Percentiles rank a stretch among this genome's conserved stretches.
Evolutionary conservation across 2,329 filamentous ascomycete species (phyloP).

Genomic region (Fusarium sp.): DNA sequence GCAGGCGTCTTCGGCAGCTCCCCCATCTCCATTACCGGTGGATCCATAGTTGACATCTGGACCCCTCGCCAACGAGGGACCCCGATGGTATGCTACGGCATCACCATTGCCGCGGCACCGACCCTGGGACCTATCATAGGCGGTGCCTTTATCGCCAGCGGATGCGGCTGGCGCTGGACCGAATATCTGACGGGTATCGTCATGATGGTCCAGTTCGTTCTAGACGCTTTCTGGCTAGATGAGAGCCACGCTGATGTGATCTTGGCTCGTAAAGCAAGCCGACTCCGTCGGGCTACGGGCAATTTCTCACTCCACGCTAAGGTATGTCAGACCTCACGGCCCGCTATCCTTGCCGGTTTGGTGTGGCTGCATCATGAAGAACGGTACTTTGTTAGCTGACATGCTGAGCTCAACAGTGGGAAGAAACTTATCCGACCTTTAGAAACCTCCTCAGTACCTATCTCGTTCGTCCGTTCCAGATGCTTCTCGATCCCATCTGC

Average conservation of each 20-base stretch:
- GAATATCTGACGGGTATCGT: neutral
- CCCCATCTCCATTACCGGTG: slow-evolving; percentile 1
- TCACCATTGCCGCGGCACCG: neutral
- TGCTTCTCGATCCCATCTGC: slow-evolving; percentile 1
- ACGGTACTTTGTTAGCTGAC: neutral
- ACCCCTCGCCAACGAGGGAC: neutral
- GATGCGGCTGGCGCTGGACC: neutral
- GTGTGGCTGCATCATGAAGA: too few species aligned
- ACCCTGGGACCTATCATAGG: neutral
- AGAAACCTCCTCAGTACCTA: neutral
- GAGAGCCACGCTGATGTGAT: neutral
- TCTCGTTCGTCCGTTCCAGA: neutral
- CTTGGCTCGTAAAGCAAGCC: neutral
- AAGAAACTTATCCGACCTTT: neutral
- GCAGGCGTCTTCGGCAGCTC: neutral
- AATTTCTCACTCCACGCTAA: neutral
- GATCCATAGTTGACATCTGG: neutral
- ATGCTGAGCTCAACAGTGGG: neutral
- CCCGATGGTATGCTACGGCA: neutral
- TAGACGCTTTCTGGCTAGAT: neutral
- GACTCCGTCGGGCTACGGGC: neutral
- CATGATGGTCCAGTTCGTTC: neutral
- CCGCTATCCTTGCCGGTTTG: neutral
- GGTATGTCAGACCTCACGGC: neutral
- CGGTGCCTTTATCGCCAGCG: neutral